These are phyloP conservation scores for Mycena epipterygia DNA, from an alignment of 768 basidiomycete genomes.

Conservation along the genomic window DNA sequence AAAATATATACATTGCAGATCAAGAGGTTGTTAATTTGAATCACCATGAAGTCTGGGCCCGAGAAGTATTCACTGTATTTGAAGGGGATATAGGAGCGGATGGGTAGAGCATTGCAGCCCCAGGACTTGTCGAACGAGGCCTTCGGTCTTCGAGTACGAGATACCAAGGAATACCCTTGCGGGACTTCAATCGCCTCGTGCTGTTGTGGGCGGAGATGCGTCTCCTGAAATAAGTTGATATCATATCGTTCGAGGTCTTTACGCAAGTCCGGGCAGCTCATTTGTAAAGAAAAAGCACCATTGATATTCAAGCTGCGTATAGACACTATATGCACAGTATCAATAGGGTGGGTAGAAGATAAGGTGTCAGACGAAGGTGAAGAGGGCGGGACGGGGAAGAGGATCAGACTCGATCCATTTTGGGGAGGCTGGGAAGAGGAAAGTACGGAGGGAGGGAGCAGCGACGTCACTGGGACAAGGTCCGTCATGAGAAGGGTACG, in stretches of 20 bases:
- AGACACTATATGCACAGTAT: not conserved
- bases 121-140: not conserved
- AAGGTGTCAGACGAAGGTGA: too few species aligned
- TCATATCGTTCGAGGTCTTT: not conserved
- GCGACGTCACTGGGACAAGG: too few species aligned
- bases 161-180: not conserved
- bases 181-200: not conserved
- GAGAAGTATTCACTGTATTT: not conserved
- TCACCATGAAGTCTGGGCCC: not conserved
- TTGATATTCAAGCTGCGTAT: not conserved
- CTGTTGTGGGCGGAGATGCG: not conserved
- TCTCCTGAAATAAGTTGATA: constrained; percentile 1
- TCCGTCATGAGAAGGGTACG: too few species aligned
- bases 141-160: not conserved
- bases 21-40: too few species aligned
- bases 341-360: not conserved
- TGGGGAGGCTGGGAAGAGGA: too few species aligned
- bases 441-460: too few species aligned
- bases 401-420: too few species aligned
- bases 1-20: too few species aligned
- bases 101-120: not conserved
- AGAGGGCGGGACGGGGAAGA: too few species aligned
- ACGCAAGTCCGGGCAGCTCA: not conserved
- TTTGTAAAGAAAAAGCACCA: not conserved
- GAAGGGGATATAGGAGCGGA: not conserved